These are phyloP conservation scores for Clarireedia monteithiana DNA, from an alignment of 2,329 filamentous ascomycete genomes.

Conservation along the genomic window DNA sequence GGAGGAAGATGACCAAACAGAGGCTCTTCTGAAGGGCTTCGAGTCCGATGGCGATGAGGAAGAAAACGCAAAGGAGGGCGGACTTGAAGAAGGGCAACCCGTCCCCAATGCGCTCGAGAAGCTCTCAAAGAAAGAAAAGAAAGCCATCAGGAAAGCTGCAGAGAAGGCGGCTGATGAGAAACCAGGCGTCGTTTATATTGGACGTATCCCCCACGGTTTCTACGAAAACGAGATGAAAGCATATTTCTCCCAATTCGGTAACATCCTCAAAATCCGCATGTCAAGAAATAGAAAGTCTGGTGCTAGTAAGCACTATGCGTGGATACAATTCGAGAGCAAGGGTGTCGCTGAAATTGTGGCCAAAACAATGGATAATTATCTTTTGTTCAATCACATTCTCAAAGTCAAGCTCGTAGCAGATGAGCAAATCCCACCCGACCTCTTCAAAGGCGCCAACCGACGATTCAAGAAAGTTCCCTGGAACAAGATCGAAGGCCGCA, in stretches of 20 bases:
- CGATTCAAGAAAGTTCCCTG: conserved; percentile 84
- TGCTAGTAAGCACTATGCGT: conserved; percentile 86
- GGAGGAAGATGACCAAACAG: conserved; percentile 42
- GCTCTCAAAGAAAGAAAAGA: conserved; percentile 40
- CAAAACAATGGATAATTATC: conserved; percentile 96
- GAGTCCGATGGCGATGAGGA: conserved; percentile 34
- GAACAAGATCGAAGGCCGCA: conserved; percentile 75
- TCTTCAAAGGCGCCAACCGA: conserved; percentile 86
- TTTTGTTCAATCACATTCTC: conserved; percentile 88
- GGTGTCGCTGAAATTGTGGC: conserved; percentile 87
- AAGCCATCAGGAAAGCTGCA: conserved; percentile 38
- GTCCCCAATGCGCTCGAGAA: conserved; percentile 20
- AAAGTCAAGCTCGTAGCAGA: conserved; percentile 74
- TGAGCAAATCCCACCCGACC: conserved; percentile 68
- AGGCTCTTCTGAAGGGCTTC: conserved; percentile 45
- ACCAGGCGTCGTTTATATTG: conserved; percentile 81
- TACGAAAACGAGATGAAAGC: conserved; percentile 92
- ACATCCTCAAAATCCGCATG: conserved; percentile 68
- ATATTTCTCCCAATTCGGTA: conserved; percentile 91
- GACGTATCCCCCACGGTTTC: conserved; percentile 89
- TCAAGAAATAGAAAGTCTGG: conserved; percentile 91
- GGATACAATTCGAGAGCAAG: conserved; percentile 73
- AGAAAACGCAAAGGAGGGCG: conserved; percentile 33
- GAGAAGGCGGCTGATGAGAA: conserved; percentile 40
- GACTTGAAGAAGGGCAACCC: conserved; percentile 33